Conservation (phyloP, 1,284 basidiomycete species). For the Fistulinella staudtii region DNA sequence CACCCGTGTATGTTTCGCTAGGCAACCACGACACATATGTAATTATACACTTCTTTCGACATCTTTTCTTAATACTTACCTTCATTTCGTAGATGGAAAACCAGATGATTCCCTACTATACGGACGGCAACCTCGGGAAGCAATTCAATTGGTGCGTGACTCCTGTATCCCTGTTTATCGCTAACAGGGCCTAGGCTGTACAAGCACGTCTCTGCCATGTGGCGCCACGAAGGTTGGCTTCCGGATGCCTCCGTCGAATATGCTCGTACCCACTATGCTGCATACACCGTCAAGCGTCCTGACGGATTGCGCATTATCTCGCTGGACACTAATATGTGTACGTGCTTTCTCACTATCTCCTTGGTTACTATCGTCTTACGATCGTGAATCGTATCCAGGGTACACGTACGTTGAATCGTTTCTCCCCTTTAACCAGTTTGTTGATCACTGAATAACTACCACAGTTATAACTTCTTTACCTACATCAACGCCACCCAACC, state of each 20-base stretch:
- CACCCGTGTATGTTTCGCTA: constrained; percentile 65
- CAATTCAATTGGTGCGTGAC: constrained; percentile 61
- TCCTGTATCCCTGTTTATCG: background rate
- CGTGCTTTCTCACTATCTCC: constrained; percentile 3
- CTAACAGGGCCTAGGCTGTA: constrained; percentile 54
- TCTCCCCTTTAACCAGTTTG: background rate
- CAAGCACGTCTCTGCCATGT: constrained; percentile 62
- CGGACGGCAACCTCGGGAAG: constrained; percentile 47
- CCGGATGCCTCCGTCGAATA: constrained; percentile 51
- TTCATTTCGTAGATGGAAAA: constrained; percentile 39
- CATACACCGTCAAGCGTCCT: constrained; percentile 60
- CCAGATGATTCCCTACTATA: constrained; percentile 60
- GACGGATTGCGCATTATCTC: constrained; percentile 72
- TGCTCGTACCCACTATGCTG: constrained; percentile 67
- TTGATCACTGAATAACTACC: constrained; percentile 3
- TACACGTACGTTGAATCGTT: constrained; percentile 34
- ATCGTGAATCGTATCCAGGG: too few species aligned
- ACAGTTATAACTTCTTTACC: constrained; percentile 64
- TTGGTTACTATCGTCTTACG: too few species aligned
- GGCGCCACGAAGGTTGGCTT: constrained; percentile 71
- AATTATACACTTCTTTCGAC: constrained; percentile 7
- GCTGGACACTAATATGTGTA: constrained; percentile 73
- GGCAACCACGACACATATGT: constrained; percentile 76
- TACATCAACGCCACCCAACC: constrained; percentile 69
- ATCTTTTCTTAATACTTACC: background rate